phyloP scores from a whole-genome alignment of 2,329 filamentous ascomycete genomes.

The Epichloe amarillans region DNA sequence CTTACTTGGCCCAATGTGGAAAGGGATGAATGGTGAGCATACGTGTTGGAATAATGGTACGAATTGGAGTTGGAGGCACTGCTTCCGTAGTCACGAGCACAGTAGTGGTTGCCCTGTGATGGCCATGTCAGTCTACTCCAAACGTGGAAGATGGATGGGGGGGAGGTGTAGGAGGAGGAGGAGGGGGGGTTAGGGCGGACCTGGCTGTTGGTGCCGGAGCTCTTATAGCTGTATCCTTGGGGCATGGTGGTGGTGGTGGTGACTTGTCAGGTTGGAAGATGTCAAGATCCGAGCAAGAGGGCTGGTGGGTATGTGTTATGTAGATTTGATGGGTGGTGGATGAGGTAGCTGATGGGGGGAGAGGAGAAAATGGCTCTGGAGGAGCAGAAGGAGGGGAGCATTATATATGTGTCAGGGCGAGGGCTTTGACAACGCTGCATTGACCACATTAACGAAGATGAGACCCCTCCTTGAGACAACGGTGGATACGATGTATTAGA shows the following conservation, averaged over 20 bases:
- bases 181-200: constrained; percentile 21
- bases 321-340: neutral
- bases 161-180: neutral
- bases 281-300: neutral
- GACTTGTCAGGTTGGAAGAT: neutral
- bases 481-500: too few relatives aligned
- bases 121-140: neutral
- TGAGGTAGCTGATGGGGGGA: neutral
- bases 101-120: constrained; percentile 53
- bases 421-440: too few relatives aligned
- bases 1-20: too few relatives aligned
- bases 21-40: neutral
- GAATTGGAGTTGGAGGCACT: constrained; percentile 41
- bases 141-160: too few relatives aligned
- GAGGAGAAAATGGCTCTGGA: neutral
- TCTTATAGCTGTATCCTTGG: constrained; percentile 28
- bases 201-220: constrained; percentile 49
- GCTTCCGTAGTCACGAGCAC: constrained; percentile 48
- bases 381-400: too few relatives aligned
- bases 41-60: constrained; percentile 57
- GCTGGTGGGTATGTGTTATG: too few relatives aligned
- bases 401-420: too few relatives aligned
- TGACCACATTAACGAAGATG: too few relatives aligned
- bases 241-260: constrained; percentile 7
- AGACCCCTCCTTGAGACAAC: too few relatives aligned